Conservation (phyloP, 495 filamentous ascomycete genomes). For the Hyaloscypha finlandica region DNA sequence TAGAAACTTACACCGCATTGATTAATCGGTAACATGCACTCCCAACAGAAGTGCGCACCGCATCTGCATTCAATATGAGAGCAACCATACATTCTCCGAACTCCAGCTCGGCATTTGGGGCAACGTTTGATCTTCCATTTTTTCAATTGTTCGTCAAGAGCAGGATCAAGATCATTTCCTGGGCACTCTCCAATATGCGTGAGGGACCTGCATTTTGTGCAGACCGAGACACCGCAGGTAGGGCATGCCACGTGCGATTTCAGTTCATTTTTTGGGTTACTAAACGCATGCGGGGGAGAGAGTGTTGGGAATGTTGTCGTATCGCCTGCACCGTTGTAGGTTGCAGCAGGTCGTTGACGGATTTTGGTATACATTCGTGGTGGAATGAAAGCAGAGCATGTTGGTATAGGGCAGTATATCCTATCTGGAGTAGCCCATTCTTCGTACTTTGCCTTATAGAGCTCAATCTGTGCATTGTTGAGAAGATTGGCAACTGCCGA, state of each 20-base stretch:
- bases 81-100: constrained; percentile 35
- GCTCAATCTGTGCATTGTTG: constrained; percentile 20
- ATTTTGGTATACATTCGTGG: constrained; percentile 21
- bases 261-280: background rate
- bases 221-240: constrained; percentile 24
- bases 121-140: constrained; percentile 33
- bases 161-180: constrained; percentile 24
- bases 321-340: background rate
- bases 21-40: constrained; percentile 21
- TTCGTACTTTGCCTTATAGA: constrained; percentile 35
- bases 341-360: background rate
- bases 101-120: constrained; percentile 34
- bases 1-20: constrained; percentile 16
- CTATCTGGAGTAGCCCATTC: constrained; percentile 36
- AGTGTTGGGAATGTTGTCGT: background rate
- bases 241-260: constrained; percentile 29
- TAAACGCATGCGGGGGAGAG: too few species aligned
- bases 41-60: constrained; percentile 35
- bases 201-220: constrained; percentile 26
- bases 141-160: constrained; percentile 24
- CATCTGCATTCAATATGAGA: constrained; percentile 32
- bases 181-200: constrained; percentile 29
- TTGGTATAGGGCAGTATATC: constrained; percentile 35
- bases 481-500: constrained; percentile 23
- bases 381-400: constrained; percentile 37